phyloP scores from a whole-genome alignment of 139 green algal genomes.

The Spirogloea muscicola region DNA sequence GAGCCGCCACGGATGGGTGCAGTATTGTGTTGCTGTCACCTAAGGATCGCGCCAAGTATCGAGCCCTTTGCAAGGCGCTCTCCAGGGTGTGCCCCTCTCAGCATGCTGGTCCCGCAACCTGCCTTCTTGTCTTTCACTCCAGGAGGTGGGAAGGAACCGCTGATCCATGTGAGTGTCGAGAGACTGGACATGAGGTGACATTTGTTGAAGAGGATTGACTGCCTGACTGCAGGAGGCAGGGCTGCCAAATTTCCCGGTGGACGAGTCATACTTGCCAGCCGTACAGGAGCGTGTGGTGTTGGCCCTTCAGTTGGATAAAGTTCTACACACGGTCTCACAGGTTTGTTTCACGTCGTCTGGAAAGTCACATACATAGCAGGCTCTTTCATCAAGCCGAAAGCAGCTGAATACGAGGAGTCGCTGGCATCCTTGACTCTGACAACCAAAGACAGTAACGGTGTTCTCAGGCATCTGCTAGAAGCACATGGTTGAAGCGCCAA shows the following conservation, averaged over 20 bases:
- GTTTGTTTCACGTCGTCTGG: too few species aligned
- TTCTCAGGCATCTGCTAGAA: too few species aligned
- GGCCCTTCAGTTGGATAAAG: conserved; percentile 12
- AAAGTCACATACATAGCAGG: too few species aligned
- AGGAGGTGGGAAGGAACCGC: too few species aligned
- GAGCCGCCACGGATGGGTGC: conserved; percentile 68
- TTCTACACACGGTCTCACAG: conserved; percentile 15
- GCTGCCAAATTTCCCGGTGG: conserved; percentile 6
- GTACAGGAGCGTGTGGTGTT: conserved; percentile 8
- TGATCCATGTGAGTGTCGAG: too few species aligned
- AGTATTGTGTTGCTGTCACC: conserved; percentile 74
- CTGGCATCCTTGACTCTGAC: too few species aligned
- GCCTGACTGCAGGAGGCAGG: not conserved
- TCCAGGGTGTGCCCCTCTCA: too few species aligned
- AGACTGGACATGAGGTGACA: not conserved
- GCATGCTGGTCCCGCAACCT: not conserved
- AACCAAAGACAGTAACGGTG: too few species aligned
- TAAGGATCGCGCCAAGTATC: conserved; percentile 13
- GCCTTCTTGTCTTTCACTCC: not conserved
- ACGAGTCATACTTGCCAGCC: conserved; percentile 1
- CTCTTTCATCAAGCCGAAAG: too few species aligned
- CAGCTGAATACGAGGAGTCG: too few species aligned
- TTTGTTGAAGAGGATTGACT: not conserved
- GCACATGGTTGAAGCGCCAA: too few species aligned
- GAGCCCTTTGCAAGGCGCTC: too few species aligned